A percentile compares a stretch with the other conserved stretches of the same genome.
Conservation (phyloP, 1,284 basidiomycete genomes). For the Cryptococcus sp. region DNA sequence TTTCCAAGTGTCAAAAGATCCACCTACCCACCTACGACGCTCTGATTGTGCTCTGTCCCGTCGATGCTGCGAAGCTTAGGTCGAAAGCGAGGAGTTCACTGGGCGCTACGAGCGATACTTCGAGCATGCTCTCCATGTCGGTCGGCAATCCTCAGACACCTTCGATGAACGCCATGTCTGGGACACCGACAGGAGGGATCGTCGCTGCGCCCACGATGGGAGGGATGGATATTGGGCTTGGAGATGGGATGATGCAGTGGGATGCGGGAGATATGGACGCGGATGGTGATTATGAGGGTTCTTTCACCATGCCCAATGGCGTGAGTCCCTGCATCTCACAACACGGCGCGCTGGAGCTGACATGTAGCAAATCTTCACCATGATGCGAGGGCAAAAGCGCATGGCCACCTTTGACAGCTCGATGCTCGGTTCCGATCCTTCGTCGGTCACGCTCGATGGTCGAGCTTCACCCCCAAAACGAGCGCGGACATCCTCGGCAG, state of each 20-base stretch:
- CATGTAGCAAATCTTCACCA: constrained; percentile 10
- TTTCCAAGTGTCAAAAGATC: constrained; percentile 33
- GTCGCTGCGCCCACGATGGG: background rate
- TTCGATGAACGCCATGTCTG: constrained; percentile 5
- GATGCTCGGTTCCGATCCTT: background rate
- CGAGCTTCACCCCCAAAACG: constrained; percentile 1
- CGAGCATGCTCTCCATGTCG: constrained; percentile 14
- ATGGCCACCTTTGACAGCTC: constrained; percentile 9
- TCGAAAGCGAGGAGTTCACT: constrained; percentile 18
- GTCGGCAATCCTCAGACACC: constrained; percentile 7
- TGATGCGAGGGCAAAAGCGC: constrained; percentile 18
- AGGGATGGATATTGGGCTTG: background rate
- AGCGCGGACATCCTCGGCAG: background rate
- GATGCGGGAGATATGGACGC: background rate
- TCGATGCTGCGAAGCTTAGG: constrained; percentile 9
- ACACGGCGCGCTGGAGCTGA: background rate
- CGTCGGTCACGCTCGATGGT: background rate
- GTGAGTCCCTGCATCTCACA: constrained; percentile 12
- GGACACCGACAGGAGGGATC: background rate
- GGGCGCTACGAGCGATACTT: constrained; percentile 13
- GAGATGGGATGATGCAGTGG: background rate
- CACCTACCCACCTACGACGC: constrained; percentile 34
- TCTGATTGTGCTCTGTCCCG: constrained; percentile 27
- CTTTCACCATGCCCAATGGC: constrained; percentile 22
- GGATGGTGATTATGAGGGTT: constrained; percentile 12